These are phyloP conservation scores for Litsea cubeba DNA, from an alignment of 164 flowering plant species.

Conservation along the genomic window DNA sequence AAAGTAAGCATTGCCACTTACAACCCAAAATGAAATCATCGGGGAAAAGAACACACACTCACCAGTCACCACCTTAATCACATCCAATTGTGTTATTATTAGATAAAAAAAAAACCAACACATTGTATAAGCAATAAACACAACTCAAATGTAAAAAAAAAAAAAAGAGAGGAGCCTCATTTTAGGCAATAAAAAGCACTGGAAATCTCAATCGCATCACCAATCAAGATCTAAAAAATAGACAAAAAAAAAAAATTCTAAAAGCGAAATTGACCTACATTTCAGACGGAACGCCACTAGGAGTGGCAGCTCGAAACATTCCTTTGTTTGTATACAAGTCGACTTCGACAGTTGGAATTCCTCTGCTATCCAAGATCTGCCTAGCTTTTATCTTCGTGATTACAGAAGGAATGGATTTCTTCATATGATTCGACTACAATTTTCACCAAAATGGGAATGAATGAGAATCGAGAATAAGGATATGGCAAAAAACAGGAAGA, in stretches of 20 bases:
- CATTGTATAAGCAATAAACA: no score
- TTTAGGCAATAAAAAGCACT: not conserved
- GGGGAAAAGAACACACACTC: not conserved
- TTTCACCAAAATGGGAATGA: not conserved
- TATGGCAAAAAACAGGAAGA: not conserved
- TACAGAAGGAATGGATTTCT: slow-evolving; percentile 75
- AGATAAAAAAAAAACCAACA: no score
- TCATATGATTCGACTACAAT: slow-evolving; percentile 81
- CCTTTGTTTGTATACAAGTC: slow-evolving; percentile 90
- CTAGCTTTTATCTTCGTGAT: slow-evolving; percentile 88
- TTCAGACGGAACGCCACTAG: slow-evolving; percentile 70
- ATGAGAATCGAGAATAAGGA: no score
- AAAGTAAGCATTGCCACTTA: not conserved
- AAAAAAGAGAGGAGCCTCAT: no score
- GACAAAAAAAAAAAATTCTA: not conserved
- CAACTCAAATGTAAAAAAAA: no score
- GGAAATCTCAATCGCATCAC: not conserved
- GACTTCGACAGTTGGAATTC: slow-evolving; percentile 95
- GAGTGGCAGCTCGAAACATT: slow-evolving; percentile 81
- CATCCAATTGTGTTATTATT: not conserved
- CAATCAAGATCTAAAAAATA: not conserved
- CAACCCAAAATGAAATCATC: not conserved
- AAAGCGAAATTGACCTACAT: slow-evolving; percentile 37
- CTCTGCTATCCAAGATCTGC: slow-evolving; percentile 94
- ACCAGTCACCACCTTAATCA: not conserved